Base-by-base conservation (phyloP, 163 green algal species). In the Volvox carteri region DNA sequence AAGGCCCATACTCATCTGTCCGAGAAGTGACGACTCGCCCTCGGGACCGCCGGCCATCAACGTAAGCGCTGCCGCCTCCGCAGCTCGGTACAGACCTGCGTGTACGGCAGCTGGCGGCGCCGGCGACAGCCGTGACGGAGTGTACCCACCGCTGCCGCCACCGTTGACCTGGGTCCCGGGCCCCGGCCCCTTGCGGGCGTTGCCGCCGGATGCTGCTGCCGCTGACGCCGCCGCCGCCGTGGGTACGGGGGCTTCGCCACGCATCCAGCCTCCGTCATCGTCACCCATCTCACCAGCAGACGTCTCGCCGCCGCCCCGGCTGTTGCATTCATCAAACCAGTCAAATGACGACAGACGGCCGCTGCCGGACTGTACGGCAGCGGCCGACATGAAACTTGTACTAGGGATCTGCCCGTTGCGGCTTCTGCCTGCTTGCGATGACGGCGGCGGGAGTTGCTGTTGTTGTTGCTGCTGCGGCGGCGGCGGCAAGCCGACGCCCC, bases 251-350 rank as follows among this genome's bases (percentile, higher is more conserved):
- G 73, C 21, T 9, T 44, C 25, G 73, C n/a, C 44, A 44, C 44
- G 23, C 44, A 42, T 46, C 73, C 73, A 81, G 42, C 73, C 73
- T 12, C 6, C 23, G 1, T 18, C 44, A 7, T 42, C 44, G 11
- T 81, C 50, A n/a, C 50, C 75, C 41, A n/a, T n/a, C n/a, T n/a
- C n/a, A n/a, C 3, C 44, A 28, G 44, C 48, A 28, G 65, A 75
- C 65, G 30, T 56, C 52, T 68, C 58, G 23, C 5, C 54, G 9
- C 50, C 58, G 23, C 5, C 54, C 4, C 25, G 41, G 28, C 35
- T 44, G 77, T 44, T 62, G 54, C 77, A 85, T 56, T 86, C 78
- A 56, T 86, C 78, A 28, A 33, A 68, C 78, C 78, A 86, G 0
- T 65, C 56, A 18, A 76, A 56, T 0, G 77, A 62, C 4, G 75